Conservation (phyloP, 2,329 filamentous ascomycete genomes). For the Fusarium sp. region DNA sequence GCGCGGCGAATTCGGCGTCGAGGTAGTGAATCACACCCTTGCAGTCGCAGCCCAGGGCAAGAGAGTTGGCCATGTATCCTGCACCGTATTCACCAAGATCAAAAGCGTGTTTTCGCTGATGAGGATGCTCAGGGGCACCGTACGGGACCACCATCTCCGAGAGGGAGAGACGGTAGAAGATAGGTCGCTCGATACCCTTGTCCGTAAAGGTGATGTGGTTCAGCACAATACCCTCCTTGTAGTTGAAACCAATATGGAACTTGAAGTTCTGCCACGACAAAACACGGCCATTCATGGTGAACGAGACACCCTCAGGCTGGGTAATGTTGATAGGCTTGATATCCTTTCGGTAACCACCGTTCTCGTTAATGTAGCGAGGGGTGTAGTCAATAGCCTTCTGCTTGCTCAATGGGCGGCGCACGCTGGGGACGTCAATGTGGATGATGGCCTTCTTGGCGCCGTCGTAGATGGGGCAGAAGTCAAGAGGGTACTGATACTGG, state of each 20-base stretch:
- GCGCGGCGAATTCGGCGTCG: slow-evolving; percentile 85
- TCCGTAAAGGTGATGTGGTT: slow-evolving; percentile 93
- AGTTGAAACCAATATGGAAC: slow-evolving; percentile 94
- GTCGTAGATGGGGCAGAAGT: slow-evolving; percentile 94
- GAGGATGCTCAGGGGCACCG: slow-evolving; percentile 80
- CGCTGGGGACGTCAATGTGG: slow-evolving; percentile 82
- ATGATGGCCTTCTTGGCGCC: slow-evolving; percentile 80
- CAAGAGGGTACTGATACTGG: slow-evolving; percentile 90
- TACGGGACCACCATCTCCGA: slow-evolving; percentile 96
- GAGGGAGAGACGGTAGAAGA: slow-evolving; percentile 90
- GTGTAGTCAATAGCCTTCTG: slow-evolving; percentile 82
- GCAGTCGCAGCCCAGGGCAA: slow-evolving; percentile 83
- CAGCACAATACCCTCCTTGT: slow-evolving; percentile 88
- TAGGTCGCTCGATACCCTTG: slow-evolving; percentile 76
- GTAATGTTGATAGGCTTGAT: slow-evolving; percentile 89
- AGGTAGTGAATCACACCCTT: slow-evolving; percentile 93
- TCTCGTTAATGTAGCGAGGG: slow-evolving; percentile 73
- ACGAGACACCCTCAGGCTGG: slow-evolving; percentile 89
- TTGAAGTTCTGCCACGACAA: slow-evolving; percentile 95
- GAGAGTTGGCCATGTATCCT: slow-evolving; percentile 84
- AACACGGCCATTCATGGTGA: slow-evolving; percentile 74
- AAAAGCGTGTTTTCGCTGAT: slow-evolving; percentile 84
- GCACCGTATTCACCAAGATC: slow-evolving; percentile 84
- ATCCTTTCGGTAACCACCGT: slow-evolving; percentile 79
- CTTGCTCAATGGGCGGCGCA: slow-evolving; percentile 78